phyloP scores from a whole-genome alignment of 2,329 filamentous ascomycete species.

The Eutypa lata region DNA sequence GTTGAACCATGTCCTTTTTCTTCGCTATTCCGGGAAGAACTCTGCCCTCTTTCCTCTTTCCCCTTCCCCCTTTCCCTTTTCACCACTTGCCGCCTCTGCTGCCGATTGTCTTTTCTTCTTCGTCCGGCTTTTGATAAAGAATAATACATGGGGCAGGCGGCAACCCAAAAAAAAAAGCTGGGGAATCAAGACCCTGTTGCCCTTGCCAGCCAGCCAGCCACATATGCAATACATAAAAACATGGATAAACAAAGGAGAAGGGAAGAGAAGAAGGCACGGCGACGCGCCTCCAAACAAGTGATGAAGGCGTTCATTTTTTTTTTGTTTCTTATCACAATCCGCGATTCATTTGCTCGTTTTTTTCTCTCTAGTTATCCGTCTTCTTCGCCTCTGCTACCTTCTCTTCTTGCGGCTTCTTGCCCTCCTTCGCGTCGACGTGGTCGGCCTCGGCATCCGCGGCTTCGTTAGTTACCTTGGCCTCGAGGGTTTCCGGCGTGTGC shows the following conservation, averaged over 20 bases:
- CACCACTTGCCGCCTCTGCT: constrained; percentile 8
- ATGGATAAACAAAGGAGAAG: constrained; percentile 27
- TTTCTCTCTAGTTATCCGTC: constrained; percentile 13
- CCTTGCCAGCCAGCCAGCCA: not conserved
- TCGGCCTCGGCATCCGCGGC: constrained; percentile 53
- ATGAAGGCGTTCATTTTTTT: not conserved
- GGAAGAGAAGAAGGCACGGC: constrained; percentile 6
- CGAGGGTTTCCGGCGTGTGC: constrained; percentile 45
- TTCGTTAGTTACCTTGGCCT: constrained; percentile 49
- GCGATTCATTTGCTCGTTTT: not conserved
- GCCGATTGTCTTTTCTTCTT: too few relatives aligned
- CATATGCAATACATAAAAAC: constrained; percentile 2
- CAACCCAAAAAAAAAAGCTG: not conserved
- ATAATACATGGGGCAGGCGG: constrained; percentile 16
- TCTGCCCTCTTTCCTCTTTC: constrained; percentile 12
- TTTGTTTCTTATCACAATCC: not conserved
- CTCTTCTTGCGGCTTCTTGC: constrained; percentile 16
- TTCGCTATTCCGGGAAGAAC: constrained; percentile 8
- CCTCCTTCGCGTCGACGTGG: constrained; percentile 36
- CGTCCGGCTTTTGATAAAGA: not conserved
- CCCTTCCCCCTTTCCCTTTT: constrained; percentile 9
- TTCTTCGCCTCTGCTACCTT: constrained; percentile 17
- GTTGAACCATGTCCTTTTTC: not conserved
- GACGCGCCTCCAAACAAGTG: not conserved
- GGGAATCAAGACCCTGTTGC: not conserved